Evolutionary conservation across 306 rosid genomes (phyloP).

Genomic region (Abrus precatorius): DNA sequence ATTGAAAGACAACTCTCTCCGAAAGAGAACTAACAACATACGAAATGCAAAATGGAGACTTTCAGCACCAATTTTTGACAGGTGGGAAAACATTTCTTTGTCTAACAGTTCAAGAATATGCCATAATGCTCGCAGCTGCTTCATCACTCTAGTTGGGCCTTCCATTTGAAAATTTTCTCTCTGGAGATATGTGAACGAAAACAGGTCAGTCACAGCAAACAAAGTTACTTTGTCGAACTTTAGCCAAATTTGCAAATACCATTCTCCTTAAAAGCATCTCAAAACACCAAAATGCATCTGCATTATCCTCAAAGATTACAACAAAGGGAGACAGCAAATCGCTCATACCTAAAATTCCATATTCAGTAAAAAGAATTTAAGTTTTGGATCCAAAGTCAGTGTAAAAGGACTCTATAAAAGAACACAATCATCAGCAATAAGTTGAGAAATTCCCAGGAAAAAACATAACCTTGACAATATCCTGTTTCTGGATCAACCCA

Average conservation of each 20-base stretch:
- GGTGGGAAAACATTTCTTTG: constrained; percentile 80
- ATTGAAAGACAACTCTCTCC: constrained; percentile 85
- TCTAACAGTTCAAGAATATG: constrained; percentile 83
- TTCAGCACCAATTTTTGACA: constrained; percentile 91
- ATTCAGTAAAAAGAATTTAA: constrained; percentile 44
- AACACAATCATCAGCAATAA: constrained; percentile 30
- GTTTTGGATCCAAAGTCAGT: constrained; percentile 38
- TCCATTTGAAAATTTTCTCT: constrained; percentile 95
- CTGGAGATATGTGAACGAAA: constrained; percentile 57
- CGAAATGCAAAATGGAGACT: constrained; percentile 97
- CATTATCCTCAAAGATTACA: constrained; percentile 92
- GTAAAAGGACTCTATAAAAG: constrained; percentile 9
- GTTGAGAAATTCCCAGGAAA: constrained; percentile 40
- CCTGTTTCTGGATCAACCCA: constrained; percentile 99
- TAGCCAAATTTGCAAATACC: constrained; percentile 70
- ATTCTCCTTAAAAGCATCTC: constrained; percentile 98
- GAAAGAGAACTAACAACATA: constrained; percentile 95
- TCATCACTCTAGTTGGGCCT: constrained; percentile 96
- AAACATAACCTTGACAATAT: constrained; percentile 89
- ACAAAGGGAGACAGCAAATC: constrained; percentile 98
- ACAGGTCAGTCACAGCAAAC: constrained; percentile 51
- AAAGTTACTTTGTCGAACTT: constrained; percentile 38
- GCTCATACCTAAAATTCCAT: constrained; percentile 86
- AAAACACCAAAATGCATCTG: constrained; percentile 99
- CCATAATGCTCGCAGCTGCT: constrained; percentile 86